phyloP scores from a whole-genome alignment of 495 filamentous ascomycete species.

The Aspergillus affinis region DNA sequence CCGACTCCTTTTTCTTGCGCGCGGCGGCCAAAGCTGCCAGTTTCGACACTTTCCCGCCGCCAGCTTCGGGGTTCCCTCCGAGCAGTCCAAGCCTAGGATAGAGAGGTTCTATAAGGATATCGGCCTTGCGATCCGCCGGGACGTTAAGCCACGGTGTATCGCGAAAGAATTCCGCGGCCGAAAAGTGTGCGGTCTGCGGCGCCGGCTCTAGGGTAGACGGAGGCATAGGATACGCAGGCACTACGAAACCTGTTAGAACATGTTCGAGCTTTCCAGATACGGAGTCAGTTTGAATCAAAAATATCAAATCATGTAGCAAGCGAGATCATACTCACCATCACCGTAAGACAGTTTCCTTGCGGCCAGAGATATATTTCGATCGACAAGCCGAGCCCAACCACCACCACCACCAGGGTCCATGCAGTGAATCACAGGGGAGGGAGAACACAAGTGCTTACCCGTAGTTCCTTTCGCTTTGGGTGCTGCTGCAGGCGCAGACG shows the following conservation, averaged over 20 bases:
- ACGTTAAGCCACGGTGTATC: constrained; percentile 87
- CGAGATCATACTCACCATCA: constrained; percentile 16
- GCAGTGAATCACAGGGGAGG: constrained; percentile 17
- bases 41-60: constrained; percentile 74
- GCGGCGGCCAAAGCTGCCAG: constrained; percentile 86
- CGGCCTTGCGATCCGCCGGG: constrained; percentile 63
- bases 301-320: constrained; percentile 11
- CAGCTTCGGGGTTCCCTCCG: constrained; percentile 65
- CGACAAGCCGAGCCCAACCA: constrained; percentile 38
- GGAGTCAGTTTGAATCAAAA: constrained; percentile 36
- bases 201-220: constrained; percentile 12
- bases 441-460: constrained; percentile 48
- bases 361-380: constrained; percentile 14
- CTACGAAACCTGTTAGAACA: constrained; percentile 49
- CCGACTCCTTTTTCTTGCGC: constrained; percentile 74
- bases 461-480: constrained; percentile 31
- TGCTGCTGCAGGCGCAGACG: constrained; percentile 38
- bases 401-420: constrained; percentile 3
- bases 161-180: constrained; percentile 65
- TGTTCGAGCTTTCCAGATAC: constrained; percentile 28
- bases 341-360: background rate
- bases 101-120: constrained; percentile 63
- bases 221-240: constrained; percentile 36
- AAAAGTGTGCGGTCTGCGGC: constrained; percentile 31
- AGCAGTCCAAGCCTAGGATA: constrained; percentile 63